Conservation (phyloP, 345 rosid genomes). For the Aethionema arabicum region DNA sequence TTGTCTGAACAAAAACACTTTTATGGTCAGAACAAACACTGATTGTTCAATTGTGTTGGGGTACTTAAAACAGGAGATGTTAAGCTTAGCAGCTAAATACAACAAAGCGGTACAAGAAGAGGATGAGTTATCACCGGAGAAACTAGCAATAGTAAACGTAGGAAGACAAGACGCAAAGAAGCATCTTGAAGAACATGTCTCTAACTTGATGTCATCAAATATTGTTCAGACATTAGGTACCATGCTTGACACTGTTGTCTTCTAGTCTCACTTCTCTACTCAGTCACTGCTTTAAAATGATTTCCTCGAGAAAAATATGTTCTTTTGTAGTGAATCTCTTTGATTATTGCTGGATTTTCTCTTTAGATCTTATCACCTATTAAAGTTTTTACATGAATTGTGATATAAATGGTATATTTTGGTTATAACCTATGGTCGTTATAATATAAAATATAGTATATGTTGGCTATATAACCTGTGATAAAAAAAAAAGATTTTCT, state of each 20-base stretch:
- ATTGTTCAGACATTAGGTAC: conserved; percentile 84
- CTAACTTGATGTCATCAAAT: conserved; percentile 87
- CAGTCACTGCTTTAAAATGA: no score
- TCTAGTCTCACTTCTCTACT: conserved; percentile 41
- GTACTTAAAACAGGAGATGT: conserved; percentile 61
- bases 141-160: conserved; percentile 73
- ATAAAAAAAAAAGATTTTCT: no score
- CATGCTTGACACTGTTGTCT: conserved; percentile 85
- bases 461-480: no score
- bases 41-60: background rate
- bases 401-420: no score
- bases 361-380: background rate
- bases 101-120: conserved; percentile 91
- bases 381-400: no score
- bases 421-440: no score
- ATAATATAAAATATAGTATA: no score
- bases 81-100: conserved; percentile 63
- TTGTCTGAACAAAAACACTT: background rate
- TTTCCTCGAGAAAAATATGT: background rate
- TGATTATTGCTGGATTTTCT: background rate
- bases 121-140: conserved; percentile 84
- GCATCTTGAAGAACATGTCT: conserved; percentile 83
- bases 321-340: background rate
- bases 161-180: conserved; percentile 93
- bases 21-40: background rate